A percentile compares a stretch with the other conserved stretches of the same genome.
Evolutionary conservation across 202 grass and related monocot species (phyloP).

Genomic region (Setaria italica): DNA sequence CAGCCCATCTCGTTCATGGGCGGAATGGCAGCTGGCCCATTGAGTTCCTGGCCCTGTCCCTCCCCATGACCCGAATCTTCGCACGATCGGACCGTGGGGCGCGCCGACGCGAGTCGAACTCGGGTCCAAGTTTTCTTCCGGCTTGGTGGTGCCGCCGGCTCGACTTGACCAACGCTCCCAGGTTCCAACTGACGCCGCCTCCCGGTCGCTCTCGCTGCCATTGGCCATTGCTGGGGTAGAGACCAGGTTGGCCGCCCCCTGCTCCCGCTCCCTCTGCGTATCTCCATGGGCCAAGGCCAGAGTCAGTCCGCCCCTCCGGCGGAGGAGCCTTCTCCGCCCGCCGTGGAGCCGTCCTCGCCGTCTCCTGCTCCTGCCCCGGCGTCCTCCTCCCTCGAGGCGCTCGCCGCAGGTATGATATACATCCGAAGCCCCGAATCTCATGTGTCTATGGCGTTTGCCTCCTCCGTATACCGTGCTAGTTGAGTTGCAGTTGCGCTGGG

Average conservation of each 20-base stretch:
- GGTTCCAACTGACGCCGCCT: not conserved
- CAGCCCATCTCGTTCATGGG: not conserved
- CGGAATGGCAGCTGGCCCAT: not conserved
- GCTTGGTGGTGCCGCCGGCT: not conserved
- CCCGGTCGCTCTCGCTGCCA: not conserved
- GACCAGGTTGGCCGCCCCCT: not conserved
- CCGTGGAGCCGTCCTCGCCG: conserved; percentile 20
- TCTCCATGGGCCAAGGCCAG: conserved; percentile 64
- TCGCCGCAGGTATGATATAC: conserved; percentile 53
- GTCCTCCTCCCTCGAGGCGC: conserved; percentile 54
- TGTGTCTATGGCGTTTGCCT: not conserved
- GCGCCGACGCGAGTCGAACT: not conserved
- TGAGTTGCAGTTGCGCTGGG: conserved; percentile 13
- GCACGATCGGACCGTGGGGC: conserved; percentile 3
- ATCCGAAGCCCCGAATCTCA: conserved; percentile 17
- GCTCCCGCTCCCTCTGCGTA: not conserved
- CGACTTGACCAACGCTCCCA: conserved; percentile 17
- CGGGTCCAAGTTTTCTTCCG: conserved; percentile 41
- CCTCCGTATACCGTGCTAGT: not conserved
- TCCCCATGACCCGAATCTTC: not conserved
- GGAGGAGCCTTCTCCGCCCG: conserved; percentile 34
- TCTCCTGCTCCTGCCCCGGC: conserved; percentile 37
- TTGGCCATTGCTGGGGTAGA: not conserved
- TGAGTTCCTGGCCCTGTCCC: not conserved
- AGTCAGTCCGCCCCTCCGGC: conserved; percentile 3